Evolutionary conservation across 371 early-diverging fungal species (phyloP).

Genomic region (Zopfochytrium polystomum): DNA sequence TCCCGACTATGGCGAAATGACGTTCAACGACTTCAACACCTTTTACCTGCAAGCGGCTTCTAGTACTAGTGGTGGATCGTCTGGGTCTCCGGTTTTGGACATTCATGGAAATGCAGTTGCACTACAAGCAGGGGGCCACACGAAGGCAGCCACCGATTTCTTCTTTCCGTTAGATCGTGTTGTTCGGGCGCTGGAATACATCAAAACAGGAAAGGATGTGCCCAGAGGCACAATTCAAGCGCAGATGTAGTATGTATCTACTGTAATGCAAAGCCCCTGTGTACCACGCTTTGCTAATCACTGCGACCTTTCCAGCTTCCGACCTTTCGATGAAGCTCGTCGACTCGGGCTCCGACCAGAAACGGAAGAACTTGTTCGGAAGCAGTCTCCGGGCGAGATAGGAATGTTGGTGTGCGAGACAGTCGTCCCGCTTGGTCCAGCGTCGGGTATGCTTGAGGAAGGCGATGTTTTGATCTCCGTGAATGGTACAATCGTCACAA

Average conservation of each 20-base stretch:
- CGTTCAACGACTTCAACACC: slow-evolving; percentile 56
- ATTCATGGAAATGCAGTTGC: slow-evolving; percentile 91
- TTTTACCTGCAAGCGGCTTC: slow-evolving; percentile 55
- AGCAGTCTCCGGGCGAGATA: slow-evolving; percentile 68
- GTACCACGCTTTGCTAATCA: neutral
- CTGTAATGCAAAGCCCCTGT: neutral
- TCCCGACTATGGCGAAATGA: slow-evolving; percentile 52
- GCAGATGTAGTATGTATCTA: slow-evolving; percentile 49
- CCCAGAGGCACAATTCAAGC: slow-evolving; percentile 88
- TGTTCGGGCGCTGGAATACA: slow-evolving; percentile 68
- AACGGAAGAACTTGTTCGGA: slow-evolving; percentile 72
- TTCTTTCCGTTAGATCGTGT: slow-evolving; percentile 80
- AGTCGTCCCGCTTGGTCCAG: slow-evolving; percentile 83
- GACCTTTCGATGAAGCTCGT: slow-evolving; percentile 51
- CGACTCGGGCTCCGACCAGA: slow-evolving; percentile 42
- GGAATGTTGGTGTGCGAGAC: slow-evolving; percentile 84
- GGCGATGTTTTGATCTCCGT: slow-evolving; percentile 83
- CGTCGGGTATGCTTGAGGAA: slow-evolving; percentile 66
- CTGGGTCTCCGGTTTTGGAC: slow-evolving; percentile 90
- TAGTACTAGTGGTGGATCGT: slow-evolving; percentile 52
- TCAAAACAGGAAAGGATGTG: slow-evolving; percentile 67
- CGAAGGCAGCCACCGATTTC: slow-evolving; percentile 80
- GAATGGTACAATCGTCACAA: slow-evolving; percentile 72
- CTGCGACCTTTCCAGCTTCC: slow-evolving; percentile 22
- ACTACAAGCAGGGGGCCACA: slow-evolving; percentile 71